Evolutionary conservation across 2,329 filamentous ascomycete species (phyloP), one percentile per base, ranked within the genome.

Genomic region (Trichothecium sympodiale): DNA sequence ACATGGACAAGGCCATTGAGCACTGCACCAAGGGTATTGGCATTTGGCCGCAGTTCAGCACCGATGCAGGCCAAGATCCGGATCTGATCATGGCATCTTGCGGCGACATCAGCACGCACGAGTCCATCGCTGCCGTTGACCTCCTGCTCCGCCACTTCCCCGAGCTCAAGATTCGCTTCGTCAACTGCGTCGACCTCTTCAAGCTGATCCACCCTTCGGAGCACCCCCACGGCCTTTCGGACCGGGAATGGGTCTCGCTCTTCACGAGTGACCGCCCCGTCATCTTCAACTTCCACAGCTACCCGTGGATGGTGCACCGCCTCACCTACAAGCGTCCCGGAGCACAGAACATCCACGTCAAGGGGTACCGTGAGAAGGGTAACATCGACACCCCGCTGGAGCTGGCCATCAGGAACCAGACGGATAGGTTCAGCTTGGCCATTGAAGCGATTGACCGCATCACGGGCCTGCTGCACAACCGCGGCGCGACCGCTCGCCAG

Each of bases 261-360:
- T 88, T 88, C 65, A 87, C 82, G 1, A 65, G 68, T 13, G 64
- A 85, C 61, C 77, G 69, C 44, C 83, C 82, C 16, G 65, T 85
- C 52, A 76, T 87, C 51, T 87, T 88, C 67, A 87, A 86, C 63
- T 88, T 87, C 72, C 83, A 88, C 62, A 80, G 75, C 23, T 87
- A 88, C 60, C 82, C 83, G 8, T 87, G 79, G 80, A 66, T 88
- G 48, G 73, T 88, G 35, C 82, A 87, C 61, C 70, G 82, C 34
- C 59, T 88, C 46, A 82, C 80, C 1, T 87, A 86, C 61, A 80
- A 81, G 61, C 75, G 82, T 1, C 77, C 76, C 2, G 81, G 80
- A 5, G 74, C 70, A 53, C 53, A 66, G 31, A 77, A 83, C 56
- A 57, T 87, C 42, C 76, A 83, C 47, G 83, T 88, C n/a, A 68